These are phyloP conservation scores for Conticribra weissflogii DNA, from an alignment of 108 stramenopile genomes.

Conservation along the genomic window DNA sequence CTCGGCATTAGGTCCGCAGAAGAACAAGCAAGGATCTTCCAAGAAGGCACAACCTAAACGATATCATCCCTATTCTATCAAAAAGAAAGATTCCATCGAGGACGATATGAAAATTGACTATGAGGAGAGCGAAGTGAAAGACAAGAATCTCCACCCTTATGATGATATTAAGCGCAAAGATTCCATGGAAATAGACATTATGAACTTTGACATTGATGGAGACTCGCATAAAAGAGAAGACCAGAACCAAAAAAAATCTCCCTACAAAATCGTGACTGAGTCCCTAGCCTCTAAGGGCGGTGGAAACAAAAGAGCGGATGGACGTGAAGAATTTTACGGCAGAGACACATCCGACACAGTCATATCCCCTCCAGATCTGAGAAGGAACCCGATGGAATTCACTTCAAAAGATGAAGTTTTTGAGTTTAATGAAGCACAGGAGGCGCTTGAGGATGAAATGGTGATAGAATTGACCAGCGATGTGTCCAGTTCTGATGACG, in stretches of 20 bases:
- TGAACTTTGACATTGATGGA: constrained; percentile 39
- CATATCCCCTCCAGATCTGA: constrained; percentile 33
- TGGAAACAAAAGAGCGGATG: background rate
- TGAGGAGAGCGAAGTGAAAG: constrained; percentile 4
- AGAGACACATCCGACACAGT: constrained; percentile 8
- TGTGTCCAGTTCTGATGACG: constrained; percentile 21
- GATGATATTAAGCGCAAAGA: constrained; percentile 32
- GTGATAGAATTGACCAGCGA: background rate
- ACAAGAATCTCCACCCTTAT: background rate
- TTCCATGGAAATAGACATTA: constrained; percentile 45
- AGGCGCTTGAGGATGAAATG: constrained; percentile 8
- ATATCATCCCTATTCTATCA: constrained; percentile 26
- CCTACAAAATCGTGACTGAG: background rate
- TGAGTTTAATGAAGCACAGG: background rate
- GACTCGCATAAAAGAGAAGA: background rate
- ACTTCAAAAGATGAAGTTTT: constrained; percentile 4
- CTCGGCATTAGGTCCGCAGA: constrained; percentile 28
- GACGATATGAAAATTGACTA: constrained; percentile 34
- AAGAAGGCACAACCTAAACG: constrained; percentile 8
- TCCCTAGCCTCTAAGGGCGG: background rate
- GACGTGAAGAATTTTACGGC: background rate
- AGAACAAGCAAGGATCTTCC: constrained; percentile 4
- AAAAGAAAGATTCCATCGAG: constrained; percentile 51
- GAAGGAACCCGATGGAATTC: constrained; percentile 34
- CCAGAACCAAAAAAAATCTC: no score